phyloP scores from a whole-genome alignment of 2,329 filamentous ascomycete species.

The Penicillium sp. region DNA sequence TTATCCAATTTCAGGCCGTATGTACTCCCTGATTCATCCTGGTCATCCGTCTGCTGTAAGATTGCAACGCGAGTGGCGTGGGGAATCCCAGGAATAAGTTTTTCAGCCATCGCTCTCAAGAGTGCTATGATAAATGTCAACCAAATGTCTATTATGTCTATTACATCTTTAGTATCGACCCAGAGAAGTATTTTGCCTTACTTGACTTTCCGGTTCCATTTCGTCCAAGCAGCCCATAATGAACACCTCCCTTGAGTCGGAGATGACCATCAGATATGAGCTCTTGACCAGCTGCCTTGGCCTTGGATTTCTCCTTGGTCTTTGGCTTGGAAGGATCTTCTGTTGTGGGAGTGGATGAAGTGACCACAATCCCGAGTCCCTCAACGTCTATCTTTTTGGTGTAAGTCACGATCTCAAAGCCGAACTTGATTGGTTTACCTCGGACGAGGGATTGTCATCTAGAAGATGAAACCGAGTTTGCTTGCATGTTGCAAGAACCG shows the following conservation, averaged over 20 bases:
- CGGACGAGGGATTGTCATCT: conserved; percentile 53
- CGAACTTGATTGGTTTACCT: conserved; percentile 44
- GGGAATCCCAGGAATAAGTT: conserved; percentile 74
- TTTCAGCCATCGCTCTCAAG: conserved; percentile 72
- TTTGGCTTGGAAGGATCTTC: conserved; percentile 27
- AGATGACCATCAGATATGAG: conserved; percentile 69
- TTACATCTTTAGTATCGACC: conserved; percentile 1
- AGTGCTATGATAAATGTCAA: conserved; percentile 51
- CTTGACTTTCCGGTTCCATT: conserved; percentile 85
- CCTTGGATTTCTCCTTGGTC: conserved; percentile 49
- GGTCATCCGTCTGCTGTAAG: conserved; percentile 63
- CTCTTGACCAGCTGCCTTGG: conserved; percentile 56
- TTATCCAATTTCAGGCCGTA: conserved; percentile 26
- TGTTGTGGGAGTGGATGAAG: conserved; percentile 34
- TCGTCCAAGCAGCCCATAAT: conserved; percentile 76
- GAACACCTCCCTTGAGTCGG: conserved; percentile 67
- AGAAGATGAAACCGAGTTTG: conserved; percentile 65
- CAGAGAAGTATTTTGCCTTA: conserved; percentile 30
- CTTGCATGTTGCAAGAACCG: conserved; percentile 62
- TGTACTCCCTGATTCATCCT: conserved; percentile 15
- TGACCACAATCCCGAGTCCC: conserved; percentile 68
- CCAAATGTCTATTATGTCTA: background rate
- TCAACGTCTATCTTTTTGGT: conserved; percentile 63
- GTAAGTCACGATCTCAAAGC: background rate
- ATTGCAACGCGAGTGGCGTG: conserved; percentile 65